Evolutionary conservation across 1,284 basidiomycete species (phyloP), one percentile per base, ranked within the genome.

Genomic region (Polyporus tsugae): DNA sequence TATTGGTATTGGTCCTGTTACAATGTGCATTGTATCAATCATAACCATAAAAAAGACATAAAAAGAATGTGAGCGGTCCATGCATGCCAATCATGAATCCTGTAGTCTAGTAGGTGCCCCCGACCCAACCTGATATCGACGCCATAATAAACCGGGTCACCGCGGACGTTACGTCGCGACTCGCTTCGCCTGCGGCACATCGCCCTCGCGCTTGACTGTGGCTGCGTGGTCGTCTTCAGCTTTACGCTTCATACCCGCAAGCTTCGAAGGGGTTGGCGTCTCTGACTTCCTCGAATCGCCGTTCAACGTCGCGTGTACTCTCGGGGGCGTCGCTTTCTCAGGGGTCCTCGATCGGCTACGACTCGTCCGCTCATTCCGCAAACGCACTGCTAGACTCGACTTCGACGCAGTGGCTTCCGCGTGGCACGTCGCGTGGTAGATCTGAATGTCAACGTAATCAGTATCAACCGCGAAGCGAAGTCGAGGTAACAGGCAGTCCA

Each of bases 401-500:
- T 87, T 86, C 64, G 89, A 89, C 46, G 80, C 80, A 60, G 87
- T 77, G 25, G 92, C 91, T 77, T 97, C 95, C 36, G 94, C 92
- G 79, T 94, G 91, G 80, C 96, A 97, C 4, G 95, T 97, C 55
- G 96, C 95, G 82, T 98, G 96, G 78, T 91, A 97, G 76, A 97
- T 88, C 90, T 94, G 74, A 25, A 65, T 17, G 9, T 29, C 17
- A 15, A 29, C 38, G 13, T n/a, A n/a, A 38, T 58, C 33, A 58
- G 35, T 19, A 22, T 22, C 19, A 38, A 7, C 2, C 44, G 44
- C 44, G 19, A 22, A 58, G 17, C 11, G 22, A 52, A 29, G 11
- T 25, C 10, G 46, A 25, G 38, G 19, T 22, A 3, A 39, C 15
- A 22, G 36, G 9, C 13, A 25, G 13, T n/a, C 10, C 53, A 84